Evolutionary conservation across 2,329 filamentous ascomycete genomes (phyloP).

Genomic region (Herpotrichia juniperi): DNA sequence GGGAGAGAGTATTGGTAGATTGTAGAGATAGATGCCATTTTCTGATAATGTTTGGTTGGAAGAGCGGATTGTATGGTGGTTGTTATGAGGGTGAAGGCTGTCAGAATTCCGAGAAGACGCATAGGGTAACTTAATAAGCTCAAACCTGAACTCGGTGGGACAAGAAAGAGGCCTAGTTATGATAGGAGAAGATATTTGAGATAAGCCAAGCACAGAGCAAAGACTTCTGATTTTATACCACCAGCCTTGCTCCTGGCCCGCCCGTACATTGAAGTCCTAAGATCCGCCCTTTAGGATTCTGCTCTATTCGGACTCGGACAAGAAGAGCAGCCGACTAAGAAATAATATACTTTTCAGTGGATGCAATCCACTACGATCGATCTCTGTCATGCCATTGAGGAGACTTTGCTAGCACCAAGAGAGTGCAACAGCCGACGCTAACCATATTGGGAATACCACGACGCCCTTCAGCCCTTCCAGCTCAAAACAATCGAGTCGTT

Average conservation of each 20-base stretch:
- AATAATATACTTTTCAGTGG: background rate
- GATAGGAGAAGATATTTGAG: no score
- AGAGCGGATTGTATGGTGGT: background rate
- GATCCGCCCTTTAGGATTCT: no score
- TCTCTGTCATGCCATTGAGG: background rate
- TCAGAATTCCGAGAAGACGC: background rate
- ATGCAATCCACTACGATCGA: background rate
- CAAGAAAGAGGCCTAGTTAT: no score
- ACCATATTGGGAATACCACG: background rate
- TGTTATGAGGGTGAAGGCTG: background rate
- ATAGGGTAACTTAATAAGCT: no score
- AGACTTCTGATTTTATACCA: no score
- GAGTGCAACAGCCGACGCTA: background rate
- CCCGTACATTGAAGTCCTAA: no score
- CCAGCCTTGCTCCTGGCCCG: no score
- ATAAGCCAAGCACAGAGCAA: no score
- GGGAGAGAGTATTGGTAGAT: background rate
- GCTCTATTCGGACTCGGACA: no score
- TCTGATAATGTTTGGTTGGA: no score
- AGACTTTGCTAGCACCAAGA: background rate
- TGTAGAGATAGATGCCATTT: background rate
- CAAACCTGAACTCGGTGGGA: no score
- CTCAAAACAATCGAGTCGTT: no score
- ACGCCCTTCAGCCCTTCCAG: slow-evolving; percentile 1
- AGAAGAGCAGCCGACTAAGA: background rate